Percentiles rank a stretch among this genome's conserved stretches.
phyloP scores from a whole-genome alignment of 1,284 basidiomycete species.

The Moesziomyces sp. region DNA sequence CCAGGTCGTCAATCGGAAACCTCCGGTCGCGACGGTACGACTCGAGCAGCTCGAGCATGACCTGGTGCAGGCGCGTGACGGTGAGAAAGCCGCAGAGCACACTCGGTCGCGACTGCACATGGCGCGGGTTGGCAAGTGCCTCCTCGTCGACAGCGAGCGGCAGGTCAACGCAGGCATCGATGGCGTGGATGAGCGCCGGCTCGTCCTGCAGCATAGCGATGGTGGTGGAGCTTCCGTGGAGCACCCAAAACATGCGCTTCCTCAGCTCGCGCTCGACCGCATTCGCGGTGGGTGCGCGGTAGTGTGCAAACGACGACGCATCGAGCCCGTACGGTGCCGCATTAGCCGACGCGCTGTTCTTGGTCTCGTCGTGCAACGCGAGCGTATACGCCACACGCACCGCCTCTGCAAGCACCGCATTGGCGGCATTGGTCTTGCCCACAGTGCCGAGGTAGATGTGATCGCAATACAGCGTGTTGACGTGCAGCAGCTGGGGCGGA shows the following conservation, averaged over 20 bases:
- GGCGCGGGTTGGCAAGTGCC: slow-evolving; percentile 18
- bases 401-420: slow-evolving; percentile 53
- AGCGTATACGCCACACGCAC: slow-evolving; percentile 48
- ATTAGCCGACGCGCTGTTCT: slow-evolving; percentile 12
- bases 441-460: slow-evolving; percentile 57
- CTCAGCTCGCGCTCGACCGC: slow-evolving; percentile 49
- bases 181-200: slow-evolving; percentile 46
- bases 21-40: slow-evolving; percentile 42
- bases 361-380: slow-evolving; percentile 47
- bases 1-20: slow-evolving; percentile 37
- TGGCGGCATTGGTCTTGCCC: slow-evolving; percentile 46
- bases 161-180: slow-evolving; percentile 47
- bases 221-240: slow-evolving; percentile 54
- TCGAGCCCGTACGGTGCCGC: slow-evolving; percentile 17
- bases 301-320: slow-evolving; percentile 18
- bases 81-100: slow-evolving; percentile 47
- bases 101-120: slow-evolving; percentile 27
- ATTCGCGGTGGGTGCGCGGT: slow-evolving; percentile 19
- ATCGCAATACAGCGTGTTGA: slow-evolving; percentile 56
- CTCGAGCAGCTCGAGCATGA: slow-evolving; percentile 51
- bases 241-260: slow-evolving; percentile 45
- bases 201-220: slow-evolving; percentile 51
- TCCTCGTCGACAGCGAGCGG: slow-evolving; percentile 54
- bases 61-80: slow-evolving; percentile 45
- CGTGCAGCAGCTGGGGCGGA: slow-evolving; percentile 47